phyloP scores from a whole-genome alignment of 2,329 filamentous ascomycete genomes.

The Leptosphaerulina australis region DNA sequence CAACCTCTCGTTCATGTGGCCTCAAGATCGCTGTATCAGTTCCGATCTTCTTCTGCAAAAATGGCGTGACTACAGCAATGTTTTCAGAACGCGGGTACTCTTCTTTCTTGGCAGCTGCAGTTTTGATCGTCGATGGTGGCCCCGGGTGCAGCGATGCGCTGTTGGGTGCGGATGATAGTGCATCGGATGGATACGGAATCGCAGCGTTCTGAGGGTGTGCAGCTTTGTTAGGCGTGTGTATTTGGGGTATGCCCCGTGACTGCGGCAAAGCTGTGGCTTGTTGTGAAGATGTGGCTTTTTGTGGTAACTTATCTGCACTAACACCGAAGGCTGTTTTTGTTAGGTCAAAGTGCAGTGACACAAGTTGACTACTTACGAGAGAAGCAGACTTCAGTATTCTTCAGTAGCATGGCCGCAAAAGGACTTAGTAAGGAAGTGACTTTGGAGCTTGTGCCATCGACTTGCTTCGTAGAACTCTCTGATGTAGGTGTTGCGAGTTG shows the following conservation, averaged over 20 bases:
- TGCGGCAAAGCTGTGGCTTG: slow-evolving; percentile 22
- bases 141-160: slow-evolving; percentile 36
- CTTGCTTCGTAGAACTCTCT: slow-evolving; percentile 30
- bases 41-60: slow-evolving; percentile 61
- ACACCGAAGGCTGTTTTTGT: slow-evolving; percentile 27
- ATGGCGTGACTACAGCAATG: slow-evolving; percentile 37
- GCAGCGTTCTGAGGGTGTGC: slow-evolving; percentile 24
- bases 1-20: slow-evolving; percentile 81
- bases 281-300: slow-evolving; percentile 16
- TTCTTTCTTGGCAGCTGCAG: slow-evolving; percentile 49
- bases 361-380: slow-evolving; percentile 31
- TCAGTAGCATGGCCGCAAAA: slow-evolving; percentile 62
- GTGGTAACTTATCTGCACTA: slow-evolving; percentile 18
- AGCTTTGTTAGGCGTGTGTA: slow-evolving; percentile 21
- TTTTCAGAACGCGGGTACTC: slow-evolving; percentile 51
- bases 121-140: slow-evolving; percentile 57
- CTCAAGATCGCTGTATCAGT: slow-evolving; percentile 65
- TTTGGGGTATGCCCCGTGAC: slow-evolving; percentile 14
- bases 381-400: slow-evolving; percentile 48
- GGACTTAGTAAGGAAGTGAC: slow-evolving; percentile 50
- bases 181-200: slow-evolving; percentile 22
- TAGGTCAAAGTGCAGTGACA: slow-evolving; percentile 8
- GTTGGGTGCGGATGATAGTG: slow-evolving; percentile 21
- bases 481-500: slow-evolving; percentile 42
- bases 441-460: slow-evolving; percentile 29